Conservation (phyloP, 257 asterid species). For the Phtheirospermum japonicum region DNA sequence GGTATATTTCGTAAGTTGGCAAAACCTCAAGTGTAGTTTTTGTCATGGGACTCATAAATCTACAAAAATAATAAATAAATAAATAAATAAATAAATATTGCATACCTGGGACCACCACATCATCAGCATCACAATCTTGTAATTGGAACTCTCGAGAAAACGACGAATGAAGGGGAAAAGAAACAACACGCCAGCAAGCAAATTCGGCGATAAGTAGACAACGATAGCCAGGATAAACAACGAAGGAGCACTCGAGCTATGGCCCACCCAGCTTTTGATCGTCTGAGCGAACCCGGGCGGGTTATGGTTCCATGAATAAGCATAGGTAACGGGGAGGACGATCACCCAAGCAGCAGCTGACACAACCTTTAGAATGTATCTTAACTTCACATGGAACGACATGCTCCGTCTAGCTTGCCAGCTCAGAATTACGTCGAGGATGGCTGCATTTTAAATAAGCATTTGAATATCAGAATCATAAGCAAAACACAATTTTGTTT, state of each 20-base stretch:
- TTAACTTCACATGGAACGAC: slow-evolving; percentile 73
- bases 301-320: slow-evolving; percentile 63
- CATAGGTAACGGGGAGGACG: slow-evolving; percentile 72
- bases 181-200: slow-evolving; percentile 66
- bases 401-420: slow-evolving; percentile 79
- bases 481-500: too few relatives aligned
- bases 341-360: slow-evolving; percentile 82
- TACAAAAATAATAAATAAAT: not conserved
- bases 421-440: slow-evolving; percentile 68
- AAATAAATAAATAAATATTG: not conserved
- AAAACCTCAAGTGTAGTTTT: not conserved
- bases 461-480: slow-evolving; percentile 22
- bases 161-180: slow-evolving; percentile 81
- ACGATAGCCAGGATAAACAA: slow-evolving; percentile 70
- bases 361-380: slow-evolving; percentile 65
- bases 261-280: slow-evolving; percentile 72
- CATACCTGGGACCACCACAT: slow-evolving; percentile 99
- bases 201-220: slow-evolving; percentile 68
- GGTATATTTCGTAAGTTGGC: not conserved
- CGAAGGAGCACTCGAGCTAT: slow-evolving; percentile 54
- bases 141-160: slow-evolving; percentile 81
- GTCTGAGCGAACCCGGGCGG: slow-evolving; percentile 71
- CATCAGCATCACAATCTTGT: slow-evolving; percentile 75
- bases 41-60: slow-evolving; percentile 10
- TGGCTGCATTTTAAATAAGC: slow-evolving; percentile 43